These are phyloP conservation scores for Boletus bicolor DNA, from an alignment of 768 basidiomycete species.

Conservation along the genomic window DNA sequence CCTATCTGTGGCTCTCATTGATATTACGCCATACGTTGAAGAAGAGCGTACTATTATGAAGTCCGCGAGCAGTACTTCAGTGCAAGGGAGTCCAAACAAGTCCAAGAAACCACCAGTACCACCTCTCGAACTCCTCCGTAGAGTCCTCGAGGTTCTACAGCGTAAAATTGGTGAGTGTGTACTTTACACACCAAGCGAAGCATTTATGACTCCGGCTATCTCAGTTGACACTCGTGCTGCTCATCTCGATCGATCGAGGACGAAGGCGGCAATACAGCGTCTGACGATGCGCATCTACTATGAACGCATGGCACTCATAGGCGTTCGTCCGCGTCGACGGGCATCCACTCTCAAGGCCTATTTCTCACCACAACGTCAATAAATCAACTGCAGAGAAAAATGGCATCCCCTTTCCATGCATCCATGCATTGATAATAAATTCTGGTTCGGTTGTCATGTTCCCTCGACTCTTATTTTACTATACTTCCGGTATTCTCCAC, in stretches of 20 bases:
- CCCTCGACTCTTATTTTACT: not conserved
- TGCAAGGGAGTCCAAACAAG: slow-evolving; percentile 27
- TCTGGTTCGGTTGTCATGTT: not conserved
- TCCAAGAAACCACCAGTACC: slow-evolving; percentile 32
- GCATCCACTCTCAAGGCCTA: slow-evolving; percentile 30
- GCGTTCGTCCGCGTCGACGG: slow-evolving; percentile 16
- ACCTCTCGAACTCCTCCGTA: slow-evolving; percentile 48
- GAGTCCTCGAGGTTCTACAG: slow-evolving; percentile 51
- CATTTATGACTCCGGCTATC: not conserved
- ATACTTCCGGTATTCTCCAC: not conserved
- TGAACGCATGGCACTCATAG: slow-evolving; percentile 43
- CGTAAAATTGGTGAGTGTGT: slow-evolving; percentile 55
- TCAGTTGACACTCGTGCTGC: slow-evolving; percentile 72
- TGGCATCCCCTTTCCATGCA: not conserved
- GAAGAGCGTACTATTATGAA: slow-evolving; percentile 37
- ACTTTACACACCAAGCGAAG: not conserved
- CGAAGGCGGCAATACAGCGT: slow-evolving; percentile 66
- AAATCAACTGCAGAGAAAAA: not conserved
- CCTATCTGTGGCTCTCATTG: slow-evolving; percentile 55
- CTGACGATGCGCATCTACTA: slow-evolving; percentile 62
- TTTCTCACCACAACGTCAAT: slow-evolving; percentile 27
- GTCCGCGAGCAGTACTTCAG: slow-evolving; percentile 7
- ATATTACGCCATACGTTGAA: slow-evolving; percentile 54
- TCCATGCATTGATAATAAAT: not conserved
- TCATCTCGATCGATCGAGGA: slow-evolving; percentile 71